phyloP scores from a whole-genome alignment of 2,329 filamentous ascomycete species.

The Daldinia eschscholtzii region DNA sequence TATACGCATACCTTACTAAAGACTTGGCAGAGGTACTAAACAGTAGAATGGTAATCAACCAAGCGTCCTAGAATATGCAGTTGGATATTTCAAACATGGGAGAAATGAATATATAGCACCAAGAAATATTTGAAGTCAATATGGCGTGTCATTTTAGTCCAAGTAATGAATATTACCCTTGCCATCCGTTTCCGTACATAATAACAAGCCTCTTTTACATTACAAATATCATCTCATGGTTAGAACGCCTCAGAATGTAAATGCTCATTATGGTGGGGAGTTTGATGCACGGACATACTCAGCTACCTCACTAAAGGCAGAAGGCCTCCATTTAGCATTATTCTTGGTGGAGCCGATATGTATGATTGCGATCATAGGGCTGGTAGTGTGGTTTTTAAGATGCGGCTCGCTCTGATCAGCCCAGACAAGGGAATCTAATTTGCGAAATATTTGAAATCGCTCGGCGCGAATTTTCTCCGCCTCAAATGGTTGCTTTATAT shows the following conservation, averaged over 20 bases:
- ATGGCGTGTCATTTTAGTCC: background rate
- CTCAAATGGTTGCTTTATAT: conserved; percentile 43
- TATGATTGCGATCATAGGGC: conserved; percentile 33
- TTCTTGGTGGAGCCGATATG: conserved; percentile 39
- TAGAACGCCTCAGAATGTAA: background rate
- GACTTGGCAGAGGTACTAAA: background rate
- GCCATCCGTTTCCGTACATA: background rate
- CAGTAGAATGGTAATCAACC: background rate
- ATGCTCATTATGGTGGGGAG: conserved; percentile 15
- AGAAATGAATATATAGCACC: background rate
- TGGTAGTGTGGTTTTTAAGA: conserved; percentile 1
- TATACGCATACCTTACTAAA: no score
- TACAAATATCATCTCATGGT: background rate
- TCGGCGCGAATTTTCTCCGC: conserved; percentile 47
- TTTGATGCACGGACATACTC: conserved; percentile 23
- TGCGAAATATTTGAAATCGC: conserved; percentile 44
- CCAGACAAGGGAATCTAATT: conserved; percentile 45
- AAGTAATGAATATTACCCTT: background rate
- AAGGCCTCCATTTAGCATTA: conserved; percentile 37
- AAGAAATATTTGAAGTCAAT: background rate
- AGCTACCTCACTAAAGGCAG: conserved; percentile 37
- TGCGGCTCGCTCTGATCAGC: conserved; percentile 26
- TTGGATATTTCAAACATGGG: background rate
- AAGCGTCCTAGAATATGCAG: background rate
- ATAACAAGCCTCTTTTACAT: background rate